phyloP scores from a whole-genome alignment of 352 stramenopile species.

The Albugo candida region DNA sequence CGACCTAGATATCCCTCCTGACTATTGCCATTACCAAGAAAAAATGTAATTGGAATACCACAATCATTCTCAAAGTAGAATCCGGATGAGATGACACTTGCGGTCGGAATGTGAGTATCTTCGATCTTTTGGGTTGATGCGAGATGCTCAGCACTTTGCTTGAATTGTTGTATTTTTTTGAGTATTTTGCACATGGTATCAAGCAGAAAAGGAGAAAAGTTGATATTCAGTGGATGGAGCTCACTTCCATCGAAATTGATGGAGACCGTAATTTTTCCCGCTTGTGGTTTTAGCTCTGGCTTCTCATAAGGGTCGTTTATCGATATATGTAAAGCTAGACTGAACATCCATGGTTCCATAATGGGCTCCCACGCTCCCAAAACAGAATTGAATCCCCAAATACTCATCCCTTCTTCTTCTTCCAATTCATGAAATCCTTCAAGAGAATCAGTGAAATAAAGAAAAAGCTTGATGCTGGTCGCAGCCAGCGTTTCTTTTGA shows the following conservation, averaged over 20 bases:
- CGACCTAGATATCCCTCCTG: no score
- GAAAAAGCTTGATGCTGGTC: no score
- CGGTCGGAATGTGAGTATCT: slow-evolving; percentile 19
- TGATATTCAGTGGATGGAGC: slow-evolving; percentile 36
- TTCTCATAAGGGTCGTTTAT: background rate
- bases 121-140: background rate
- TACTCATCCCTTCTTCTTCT: slow-evolving; percentile 54
- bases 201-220: slow-evolving; percentile 43
- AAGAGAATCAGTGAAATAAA: background rate
- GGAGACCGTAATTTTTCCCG: slow-evolving; percentile 27
- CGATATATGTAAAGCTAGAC: slow-evolving; percentile 8
- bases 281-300: slow-evolving; percentile 15
- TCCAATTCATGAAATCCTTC: background rate
- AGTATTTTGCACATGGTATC: slow-evolving; percentile 33
- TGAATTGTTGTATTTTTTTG: slow-evolving; percentile 20
- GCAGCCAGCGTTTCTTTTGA: no score
- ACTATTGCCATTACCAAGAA: slow-evolving; percentile 21
- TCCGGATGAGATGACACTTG: slow-evolving; percentile 55
- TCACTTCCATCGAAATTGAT: slow-evolving; percentile 33
- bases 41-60: slow-evolving; percentile 34
- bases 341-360: slow-evolving; percentile 60
- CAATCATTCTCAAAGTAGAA: slow-evolving; percentile 67
- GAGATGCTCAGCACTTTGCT: slow-evolving; percentile 12
- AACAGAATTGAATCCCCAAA: slow-evolving; percentile 59
- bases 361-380: slow-evolving; percentile 63